These are phyloP conservation scores for Dunaliella primolecta DNA, from an alignment of 139 green algal genomes.

Conservation along the genomic window DNA sequence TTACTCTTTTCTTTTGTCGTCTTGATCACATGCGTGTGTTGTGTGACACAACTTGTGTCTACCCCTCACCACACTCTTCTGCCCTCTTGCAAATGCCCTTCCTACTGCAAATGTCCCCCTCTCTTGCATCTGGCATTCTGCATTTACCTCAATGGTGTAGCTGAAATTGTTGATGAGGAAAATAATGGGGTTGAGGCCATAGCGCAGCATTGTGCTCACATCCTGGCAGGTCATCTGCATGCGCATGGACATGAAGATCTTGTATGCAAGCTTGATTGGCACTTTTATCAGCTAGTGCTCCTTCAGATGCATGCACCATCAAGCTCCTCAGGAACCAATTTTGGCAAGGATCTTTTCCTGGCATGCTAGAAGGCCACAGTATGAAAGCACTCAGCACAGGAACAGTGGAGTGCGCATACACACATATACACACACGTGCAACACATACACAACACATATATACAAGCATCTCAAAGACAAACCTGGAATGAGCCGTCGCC, in stretches of 20 bases:
- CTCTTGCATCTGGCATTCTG: not conserved
- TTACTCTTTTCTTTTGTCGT: too few species aligned
- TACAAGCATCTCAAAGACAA: not conserved
- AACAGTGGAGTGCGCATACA: not conserved
- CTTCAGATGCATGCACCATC: too few species aligned
- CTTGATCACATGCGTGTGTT: too few species aligned
- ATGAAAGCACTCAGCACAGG: not conserved
- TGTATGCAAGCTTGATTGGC: too few species aligned
- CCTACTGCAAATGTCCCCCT: not conserved
- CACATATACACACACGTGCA: not conserved
- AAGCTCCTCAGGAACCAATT: too few species aligned
- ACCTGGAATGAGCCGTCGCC: slow-evolving; percentile 81
- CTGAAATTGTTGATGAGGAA: slow-evolving; percentile 84
- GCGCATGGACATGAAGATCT: too few species aligned
- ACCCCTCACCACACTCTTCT: too few species aligned
- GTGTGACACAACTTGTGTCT: not conserved
- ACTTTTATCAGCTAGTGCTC: too few species aligned
- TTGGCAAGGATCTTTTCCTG: not conserved
- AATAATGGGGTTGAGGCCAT: slow-evolving; percentile 67
- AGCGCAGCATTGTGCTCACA: slow-evolving; percentile 74
- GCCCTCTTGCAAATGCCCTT: not conserved
- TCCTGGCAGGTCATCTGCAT: slow-evolving; percentile 44
- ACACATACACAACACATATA: too few species aligned
- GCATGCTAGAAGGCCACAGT: too few species aligned
- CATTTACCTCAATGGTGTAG: slow-evolving; percentile 66